Evolutionary conservation across 208 protist species (phyloP).

Genomic region (Leishmania major): DNA sequence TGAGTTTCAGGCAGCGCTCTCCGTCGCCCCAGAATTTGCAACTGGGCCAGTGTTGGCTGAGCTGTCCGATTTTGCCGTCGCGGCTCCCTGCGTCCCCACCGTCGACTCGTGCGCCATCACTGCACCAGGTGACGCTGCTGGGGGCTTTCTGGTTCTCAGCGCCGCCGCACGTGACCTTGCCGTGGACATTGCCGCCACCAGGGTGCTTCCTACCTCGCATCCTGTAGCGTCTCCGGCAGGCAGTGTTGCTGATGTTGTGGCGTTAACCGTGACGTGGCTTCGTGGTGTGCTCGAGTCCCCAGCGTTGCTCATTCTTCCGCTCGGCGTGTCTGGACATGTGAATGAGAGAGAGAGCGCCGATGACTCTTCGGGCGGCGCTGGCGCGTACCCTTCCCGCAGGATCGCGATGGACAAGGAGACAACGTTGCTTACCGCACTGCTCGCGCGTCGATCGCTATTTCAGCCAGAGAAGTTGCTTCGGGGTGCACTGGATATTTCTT

Average conservation of each 20-base stretch:
- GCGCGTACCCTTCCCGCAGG: neutral
- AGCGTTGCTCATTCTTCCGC: constrained; percentile 4
- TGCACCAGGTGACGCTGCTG: neutral
- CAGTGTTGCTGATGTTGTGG: neutral
- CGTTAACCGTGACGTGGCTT: constrained; percentile 12
- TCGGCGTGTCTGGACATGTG: neutral
- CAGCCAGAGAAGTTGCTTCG: neutral
- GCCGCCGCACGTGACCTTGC: constrained; percentile 26
- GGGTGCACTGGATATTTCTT: neutral
- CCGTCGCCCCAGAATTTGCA: neutral
- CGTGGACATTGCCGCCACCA: constrained; percentile 26
- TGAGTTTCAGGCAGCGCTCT: constrained; percentile 3
- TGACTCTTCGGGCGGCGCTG: neutral
- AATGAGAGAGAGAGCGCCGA: neutral
- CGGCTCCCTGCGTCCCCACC: neutral
- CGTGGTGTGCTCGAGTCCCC: constrained; percentile 28
- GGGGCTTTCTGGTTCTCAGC: neutral
- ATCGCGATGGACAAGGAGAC: neutral
- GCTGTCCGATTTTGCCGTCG: neutral
- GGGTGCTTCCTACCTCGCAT: neutral
- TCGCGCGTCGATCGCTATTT: neutral
- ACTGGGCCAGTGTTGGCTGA: neutral
- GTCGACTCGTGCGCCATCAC: neutral
- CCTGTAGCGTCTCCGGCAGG: neutral
- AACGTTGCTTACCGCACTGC: neutral